These are phyloP conservation scores for Phytophthora megakarya DNA, from an alignment of 352 stramenopile genomes.

Conservation along the genomic window DNA sequence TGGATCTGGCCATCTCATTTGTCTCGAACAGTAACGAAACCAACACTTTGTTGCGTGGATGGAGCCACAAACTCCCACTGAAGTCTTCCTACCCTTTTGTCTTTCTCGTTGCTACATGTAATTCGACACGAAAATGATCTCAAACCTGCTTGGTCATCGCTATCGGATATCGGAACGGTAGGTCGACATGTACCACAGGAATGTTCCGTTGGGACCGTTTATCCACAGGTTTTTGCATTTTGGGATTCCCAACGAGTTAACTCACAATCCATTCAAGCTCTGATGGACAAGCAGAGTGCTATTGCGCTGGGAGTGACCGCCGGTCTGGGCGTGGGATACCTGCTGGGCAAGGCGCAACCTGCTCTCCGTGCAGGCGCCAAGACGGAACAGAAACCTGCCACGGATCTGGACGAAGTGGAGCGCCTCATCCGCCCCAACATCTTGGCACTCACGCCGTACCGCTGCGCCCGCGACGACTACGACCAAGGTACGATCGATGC, in stretches of 20 bases:
- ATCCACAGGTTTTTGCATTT: conserved; percentile 33
- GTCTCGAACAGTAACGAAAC: conserved; percentile 12
- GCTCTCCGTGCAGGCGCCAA: conserved; percentile 9
- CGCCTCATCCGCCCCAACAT: conserved; percentile 97
- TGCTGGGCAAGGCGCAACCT: conserved; percentile 61
- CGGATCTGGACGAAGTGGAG: conserved; percentile 68
- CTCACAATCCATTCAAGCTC: conserved; percentile 5
- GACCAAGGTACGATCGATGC: conserved; percentile 58
- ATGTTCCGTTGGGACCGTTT: conserved; percentile 16
- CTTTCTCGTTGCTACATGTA: no score
- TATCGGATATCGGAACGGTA: no score
- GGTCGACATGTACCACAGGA: no score
- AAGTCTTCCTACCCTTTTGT: conserved; percentile 19
- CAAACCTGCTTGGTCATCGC: neutral
- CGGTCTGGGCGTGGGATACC: conserved; percentile 68
- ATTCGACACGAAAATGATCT: no score
- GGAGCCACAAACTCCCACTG: conserved; percentile 14
- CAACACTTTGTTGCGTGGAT: conserved; percentile 2
- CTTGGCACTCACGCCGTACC: conserved; percentile 94
- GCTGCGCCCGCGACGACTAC: conserved; percentile 97
- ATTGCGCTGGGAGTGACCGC: conserved; percentile 66
- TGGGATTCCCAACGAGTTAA: conserved; percentile 3
- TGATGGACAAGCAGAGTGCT: conserved; percentile 73
- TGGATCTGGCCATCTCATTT: conserved; percentile 15
- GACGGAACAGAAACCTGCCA: neutral